Conservation (phyloP, 2,329 filamentous ascomycete species). For the Ophiostoma ips region DNA sequence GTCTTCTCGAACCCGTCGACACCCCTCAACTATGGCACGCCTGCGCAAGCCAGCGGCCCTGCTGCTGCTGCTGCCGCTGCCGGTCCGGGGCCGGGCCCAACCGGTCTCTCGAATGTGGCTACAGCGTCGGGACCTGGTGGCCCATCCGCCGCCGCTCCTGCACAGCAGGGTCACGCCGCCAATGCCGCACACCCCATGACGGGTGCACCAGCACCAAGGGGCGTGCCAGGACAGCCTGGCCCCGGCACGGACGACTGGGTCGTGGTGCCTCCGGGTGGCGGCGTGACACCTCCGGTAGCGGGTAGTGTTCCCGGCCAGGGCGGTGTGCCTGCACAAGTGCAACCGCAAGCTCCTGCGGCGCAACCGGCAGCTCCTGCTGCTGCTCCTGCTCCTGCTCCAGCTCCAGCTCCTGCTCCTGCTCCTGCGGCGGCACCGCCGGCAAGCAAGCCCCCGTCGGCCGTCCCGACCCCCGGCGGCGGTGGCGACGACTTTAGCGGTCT, state of each 20-base stretch:
- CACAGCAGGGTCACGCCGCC: neutral
- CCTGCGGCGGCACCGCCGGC: neutral
- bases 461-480: conserved; percentile 27
- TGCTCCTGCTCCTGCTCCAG: neutral
- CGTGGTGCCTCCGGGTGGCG: conserved; percentile 54
- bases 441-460: conserved; percentile 28
- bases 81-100: neutral
- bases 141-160: conserved; percentile 27
- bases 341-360: too few relatives aligned
- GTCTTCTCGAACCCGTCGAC: conserved; percentile 47
- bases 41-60: conserved; percentile 29
- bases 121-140: conserved; percentile 38
- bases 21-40: conserved; percentile 45
- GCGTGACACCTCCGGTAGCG: conserved; percentile 21
- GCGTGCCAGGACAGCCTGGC: neutral
- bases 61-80: conserved; percentile 14
- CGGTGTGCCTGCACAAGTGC: neutral
- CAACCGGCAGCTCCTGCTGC: too few relatives aligned
- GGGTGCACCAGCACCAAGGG: neutral
- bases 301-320: neutral
- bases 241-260: conserved; percentile 50
- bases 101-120: conserved; percentile 37
- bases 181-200: too few relatives aligned
- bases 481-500: conserved; percentile 46
- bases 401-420: neutral